Evolutionary conservation across 345 rosid genomes (phyloP), one percentile per base, ranked within the genome.

Genomic region (Balakata baccata): DNA sequence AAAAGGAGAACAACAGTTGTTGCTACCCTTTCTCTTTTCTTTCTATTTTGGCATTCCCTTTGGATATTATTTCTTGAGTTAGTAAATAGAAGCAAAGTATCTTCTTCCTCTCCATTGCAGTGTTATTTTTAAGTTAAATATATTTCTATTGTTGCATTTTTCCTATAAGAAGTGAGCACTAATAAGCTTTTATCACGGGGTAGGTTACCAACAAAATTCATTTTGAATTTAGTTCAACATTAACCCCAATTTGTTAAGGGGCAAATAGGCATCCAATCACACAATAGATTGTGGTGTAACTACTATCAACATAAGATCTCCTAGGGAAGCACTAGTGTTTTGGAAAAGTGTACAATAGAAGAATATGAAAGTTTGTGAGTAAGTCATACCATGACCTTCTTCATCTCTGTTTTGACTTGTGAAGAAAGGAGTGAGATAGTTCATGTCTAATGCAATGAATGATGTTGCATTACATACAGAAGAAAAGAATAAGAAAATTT

Each of bases 341-440:
- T 29, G 7, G 49, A 52, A 29, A 17, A 23, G 22, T 68, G 47
- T 20, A 29, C 60, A 64, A 54, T 23, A 18, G 37, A 29, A 68
- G 29, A 61, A 39, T 49, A 14, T 62, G 39, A 1, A 41, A 13
- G 6, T 45, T 18, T 20, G 66, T n/a, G 9, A 46, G 50, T 52
- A 25, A 12, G 47, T 69, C 86, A 82, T 75, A 89, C 94, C 91
- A 29, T n/a, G 74, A 39, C 81, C 87, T 18, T 86, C 90, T 6
- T 84, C 87, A 76, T 93, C 94, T 74, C 89, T 90, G 69, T 86
- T 90, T 52, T 89, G 85, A 84, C 92, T 92, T 11, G 97, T 92
- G 82, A 92, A 92, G 79, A 92, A 89, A 1, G 97, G 91, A 56
- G 97, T 89, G 75, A 90, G 90, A 83, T 86, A 91, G 75, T 93